A percentile compares a stretch with the other conserved stretches of the same genome.
Evolutionary conservation across 2,329 filamentous ascomycete species (phyloP).

Genomic region (Colletotrichum plurivorum): DNA sequence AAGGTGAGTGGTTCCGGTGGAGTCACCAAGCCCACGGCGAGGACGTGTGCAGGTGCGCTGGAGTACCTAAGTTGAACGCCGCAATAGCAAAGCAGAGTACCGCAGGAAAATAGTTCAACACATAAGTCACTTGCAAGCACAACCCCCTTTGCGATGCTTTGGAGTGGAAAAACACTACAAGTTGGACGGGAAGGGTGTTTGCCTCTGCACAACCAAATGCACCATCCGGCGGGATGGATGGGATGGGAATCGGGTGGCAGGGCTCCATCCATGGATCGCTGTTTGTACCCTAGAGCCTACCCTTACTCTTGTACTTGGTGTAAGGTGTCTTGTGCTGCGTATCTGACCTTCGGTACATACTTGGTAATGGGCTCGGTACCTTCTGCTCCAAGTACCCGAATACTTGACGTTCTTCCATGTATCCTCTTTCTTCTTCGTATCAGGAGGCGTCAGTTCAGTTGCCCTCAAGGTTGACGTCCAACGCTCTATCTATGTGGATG

Average conservation of each 20-base stretch:
- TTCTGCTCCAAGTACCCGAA: too few relatives aligned
- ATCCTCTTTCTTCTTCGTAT: too few relatives aligned
- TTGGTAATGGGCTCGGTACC: too few relatives aligned
- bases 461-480: too few relatives aligned
- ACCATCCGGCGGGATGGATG: background rate
- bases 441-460: too few relatives aligned
- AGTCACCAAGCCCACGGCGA: background rate
- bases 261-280: constrained; percentile 13
- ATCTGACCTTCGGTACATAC: too few relatives aligned
- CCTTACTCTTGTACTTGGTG: too few relatives aligned
- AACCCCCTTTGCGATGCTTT: background rate
- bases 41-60: background rate
- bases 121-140: background rate
- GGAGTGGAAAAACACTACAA: background rate
- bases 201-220: constrained; percentile 6
- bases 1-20: constrained; percentile 2
- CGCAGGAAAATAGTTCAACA: background rate
- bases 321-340: too few relatives aligned
- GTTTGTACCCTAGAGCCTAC: too few relatives aligned
- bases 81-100: background rate
- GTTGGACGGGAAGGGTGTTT: constrained; percentile 1
- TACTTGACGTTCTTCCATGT: too few relatives aligned
- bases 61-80: background rate
- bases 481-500: background rate
- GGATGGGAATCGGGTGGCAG: constrained; percentile 14